Evolutionary conservation across 805 yeast genomes (phyloP), one percentile per base, ranked within the genome.

Genomic region (Cyberlindnera meyerae): DNA sequence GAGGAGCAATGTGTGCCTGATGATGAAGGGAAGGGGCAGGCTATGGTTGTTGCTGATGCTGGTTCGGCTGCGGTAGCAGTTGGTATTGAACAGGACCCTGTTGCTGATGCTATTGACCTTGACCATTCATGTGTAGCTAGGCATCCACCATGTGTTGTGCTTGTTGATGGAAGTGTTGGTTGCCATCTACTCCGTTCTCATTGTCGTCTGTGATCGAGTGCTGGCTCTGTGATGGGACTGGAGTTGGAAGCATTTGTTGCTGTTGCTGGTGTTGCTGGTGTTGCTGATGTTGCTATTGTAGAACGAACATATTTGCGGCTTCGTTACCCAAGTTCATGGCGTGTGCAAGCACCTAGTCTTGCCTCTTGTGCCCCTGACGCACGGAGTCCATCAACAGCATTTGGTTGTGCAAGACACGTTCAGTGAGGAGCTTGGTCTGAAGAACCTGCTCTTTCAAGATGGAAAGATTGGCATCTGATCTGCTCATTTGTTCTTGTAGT

Each of bases 381-480:
- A 39, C 18, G 2, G 54, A 36, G 13, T 54, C 54, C 18, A 54
- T 8, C 4, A 34, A 14, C 3, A 40, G 38, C 5, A 48, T 16
- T 21, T 54, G 57, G 24, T 43, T 50, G 16, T 36, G 27, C 30
- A 45, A 44, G 3, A 54, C 27, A 28, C 48, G 47, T 14, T 57
- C 54, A 8, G 52, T 5, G 13, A 47, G 39, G 8, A 40, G 26
- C 29, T 36, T 44, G 20, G 48, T 36, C 7, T 21, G 24, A 5
- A 41, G 41, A 3, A 52, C 8, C 28, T 46, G 44, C 9, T 28
- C 34, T 5, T 32, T 37, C 5, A 47, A 13, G 5, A 33, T 25
- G 11, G 33, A n/a, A 6, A 43, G 38, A 20, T 28, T 39, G 15
- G 14, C 15, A 4, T 20, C 27, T 16, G 32, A 29, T 15, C 27